phyloP scores from a whole-genome alignment of 306 rosid species.

The Casuarina glauca region DNA sequence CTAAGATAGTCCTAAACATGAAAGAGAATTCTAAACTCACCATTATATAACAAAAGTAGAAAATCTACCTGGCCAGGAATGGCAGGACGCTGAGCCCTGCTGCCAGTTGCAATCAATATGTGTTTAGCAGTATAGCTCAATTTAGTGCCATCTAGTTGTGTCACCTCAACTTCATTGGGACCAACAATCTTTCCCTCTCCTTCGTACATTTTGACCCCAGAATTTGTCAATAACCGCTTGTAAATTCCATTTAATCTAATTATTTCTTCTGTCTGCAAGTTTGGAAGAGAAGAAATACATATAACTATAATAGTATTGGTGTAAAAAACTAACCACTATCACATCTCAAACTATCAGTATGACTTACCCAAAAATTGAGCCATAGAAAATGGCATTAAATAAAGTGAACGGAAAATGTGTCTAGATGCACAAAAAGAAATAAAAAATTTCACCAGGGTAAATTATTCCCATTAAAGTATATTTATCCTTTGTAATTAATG shows the following conservation, averaged over 20 bases:
- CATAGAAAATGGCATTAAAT: neutral
- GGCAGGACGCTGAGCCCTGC: conserved; percentile 72
- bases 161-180: conserved; percentile 94
- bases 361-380: neutral
- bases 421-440: conserved; percentile 11
- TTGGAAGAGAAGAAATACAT: conserved; percentile 9
- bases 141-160: conserved; percentile 95
- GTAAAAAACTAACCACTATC: conserved; percentile 8
- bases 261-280: conserved; percentile 87
- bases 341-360: conserved; percentile 18
- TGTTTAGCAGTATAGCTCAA: conserved; percentile 87
- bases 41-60: conserved; percentile 26
- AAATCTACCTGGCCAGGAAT: conserved; percentile 85
- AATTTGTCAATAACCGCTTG: conserved; percentile 80
- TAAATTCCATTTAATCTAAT: conserved; percentile 83
- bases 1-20: neutral
- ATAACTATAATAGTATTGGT: conserved; percentile 6
- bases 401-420: neutral
- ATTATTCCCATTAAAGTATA: conserved; percentile 5
- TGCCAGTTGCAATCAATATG: conserved; percentile 88
- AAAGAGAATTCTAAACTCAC: neutral
- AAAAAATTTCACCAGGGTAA: conserved; percentile 4
- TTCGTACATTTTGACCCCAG: conserved; percentile 86
- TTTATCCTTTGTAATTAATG: neutral
- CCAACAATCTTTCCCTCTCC: conserved; percentile 91